A percentile compares a stretch with the other conserved stretches of the same genome.
Evolutionary conservation across 495 filamentous ascomycete species (phyloP).

Genomic region (Lasiosphaeria hispida): DNA sequence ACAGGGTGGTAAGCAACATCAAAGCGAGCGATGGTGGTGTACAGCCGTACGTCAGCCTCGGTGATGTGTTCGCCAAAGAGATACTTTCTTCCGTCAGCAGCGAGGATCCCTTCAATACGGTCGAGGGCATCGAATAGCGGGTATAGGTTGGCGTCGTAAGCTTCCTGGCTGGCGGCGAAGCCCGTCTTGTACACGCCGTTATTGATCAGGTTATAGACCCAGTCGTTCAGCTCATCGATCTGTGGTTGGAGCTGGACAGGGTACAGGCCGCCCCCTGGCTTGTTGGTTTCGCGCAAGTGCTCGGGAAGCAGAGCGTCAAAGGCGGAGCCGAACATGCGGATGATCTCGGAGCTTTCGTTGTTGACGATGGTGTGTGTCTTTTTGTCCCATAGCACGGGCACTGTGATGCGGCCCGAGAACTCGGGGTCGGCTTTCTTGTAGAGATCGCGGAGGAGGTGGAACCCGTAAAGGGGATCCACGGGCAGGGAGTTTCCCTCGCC

Average conservation of each 20-base stretch:
- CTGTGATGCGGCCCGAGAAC: slow-evolving; percentile 66
- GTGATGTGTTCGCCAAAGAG: slow-evolving; percentile 65
- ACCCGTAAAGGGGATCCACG: slow-evolving; percentile 63
- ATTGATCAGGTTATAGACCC: slow-evolving; percentile 83
- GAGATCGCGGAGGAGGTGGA: slow-evolving; percentile 59
- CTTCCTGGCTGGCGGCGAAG: slow-evolving; percentile 57
- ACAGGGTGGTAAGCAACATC: slow-evolving; percentile 79
- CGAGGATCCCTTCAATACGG: slow-evolving; percentile 62
- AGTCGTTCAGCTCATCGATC: slow-evolving; percentile 76
- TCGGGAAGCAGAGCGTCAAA: slow-evolving; percentile 72
- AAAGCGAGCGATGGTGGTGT: slow-evolving; percentile 76
- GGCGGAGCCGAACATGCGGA: slow-evolving; percentile 61
- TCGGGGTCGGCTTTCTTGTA: slow-evolving; percentile 62
- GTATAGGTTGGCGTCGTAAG: slow-evolving; percentile 63
- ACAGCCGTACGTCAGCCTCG: slow-evolving; percentile 76
- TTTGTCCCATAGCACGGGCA: slow-evolving; percentile 72
- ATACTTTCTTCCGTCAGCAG: slow-evolving; percentile 39
- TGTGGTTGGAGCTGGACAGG: slow-evolving; percentile 55
- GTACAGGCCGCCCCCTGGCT: slow-evolving; percentile 47
- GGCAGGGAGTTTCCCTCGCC: slow-evolving; percentile 48
- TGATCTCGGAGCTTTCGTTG: slow-evolving; percentile 77
- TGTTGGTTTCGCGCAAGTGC: slow-evolving; percentile 56
- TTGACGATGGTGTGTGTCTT: slow-evolving; percentile 65
- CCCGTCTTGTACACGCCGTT: slow-evolving; percentile 72
- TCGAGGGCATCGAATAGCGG: slow-evolving; percentile 71